Conservation (phyloP, 2,329 filamentous ascomycete species). For the Neonectria hederae region DNA sequence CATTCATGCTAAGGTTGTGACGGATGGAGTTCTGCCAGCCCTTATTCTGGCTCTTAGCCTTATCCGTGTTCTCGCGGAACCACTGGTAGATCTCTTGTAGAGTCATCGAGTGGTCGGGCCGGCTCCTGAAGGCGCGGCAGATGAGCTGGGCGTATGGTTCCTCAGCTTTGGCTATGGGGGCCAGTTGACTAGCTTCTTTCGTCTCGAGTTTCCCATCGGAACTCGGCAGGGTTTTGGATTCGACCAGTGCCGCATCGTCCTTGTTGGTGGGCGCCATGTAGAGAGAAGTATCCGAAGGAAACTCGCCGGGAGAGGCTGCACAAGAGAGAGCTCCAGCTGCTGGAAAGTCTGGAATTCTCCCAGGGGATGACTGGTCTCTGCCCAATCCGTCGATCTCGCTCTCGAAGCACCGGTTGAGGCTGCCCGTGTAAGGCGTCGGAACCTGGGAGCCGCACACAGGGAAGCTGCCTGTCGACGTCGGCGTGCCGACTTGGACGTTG, state of each 20-base stretch:
- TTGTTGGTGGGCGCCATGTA: conserved; percentile 26
- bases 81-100: conserved; percentile 90
- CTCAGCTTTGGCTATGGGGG: conserved; percentile 49
- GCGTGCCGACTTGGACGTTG: conserved; percentile 40
- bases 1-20: conserved; percentile 96
- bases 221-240: conserved; percentile 17
- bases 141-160: conserved; percentile 87
- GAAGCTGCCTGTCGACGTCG: conserved; percentile 36
- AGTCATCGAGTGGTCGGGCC: conserved; percentile 74
- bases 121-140: conserved; percentile 76
- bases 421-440: conserved; percentile 31
- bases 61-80: conserved; percentile 85
- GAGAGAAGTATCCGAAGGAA: conserved; percentile 24
- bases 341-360: conserved; percentile 24
- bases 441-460: conserved; percentile 29
- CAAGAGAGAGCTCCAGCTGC: conserved; percentile 28
- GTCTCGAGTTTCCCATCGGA: conserved; percentile 24
- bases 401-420: conserved; percentile 29
- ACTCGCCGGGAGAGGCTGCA: conserved; percentile 34
- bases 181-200: conserved; percentile 14
- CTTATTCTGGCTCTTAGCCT: conserved; percentile 73
- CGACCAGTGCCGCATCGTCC: conserved; percentile 15
- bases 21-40: conserved; percentile 97
- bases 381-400: conserved; percentile 32
- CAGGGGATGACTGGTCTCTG: conserved; percentile 22